Evolutionary conservation across 1,284 basidiomycete species (phyloP).

Genomic region (Cryptococcus maquisensis): DNA sequence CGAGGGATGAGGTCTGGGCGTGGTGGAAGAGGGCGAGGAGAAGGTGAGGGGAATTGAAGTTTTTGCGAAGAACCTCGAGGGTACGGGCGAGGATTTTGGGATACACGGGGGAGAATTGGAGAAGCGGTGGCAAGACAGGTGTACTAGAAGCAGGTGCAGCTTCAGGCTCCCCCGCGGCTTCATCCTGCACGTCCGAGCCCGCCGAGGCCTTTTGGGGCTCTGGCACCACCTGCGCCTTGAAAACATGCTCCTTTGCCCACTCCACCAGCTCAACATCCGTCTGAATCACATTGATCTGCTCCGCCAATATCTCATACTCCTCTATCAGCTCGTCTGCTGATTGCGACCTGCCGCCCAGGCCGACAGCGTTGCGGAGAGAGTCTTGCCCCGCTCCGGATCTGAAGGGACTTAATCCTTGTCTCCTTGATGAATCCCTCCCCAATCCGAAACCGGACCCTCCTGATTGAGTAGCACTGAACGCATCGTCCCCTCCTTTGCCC

Average conservation of each 20-base stretch:
- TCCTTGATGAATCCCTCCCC: too few species aligned
- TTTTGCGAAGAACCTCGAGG: slow-evolving; percentile 69
- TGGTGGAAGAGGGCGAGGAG: slow-evolving; percentile 77
- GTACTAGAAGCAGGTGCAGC: too few species aligned
- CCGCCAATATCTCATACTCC: slow-evolving; percentile 64
- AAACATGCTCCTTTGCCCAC: slow-evolving; percentile 58
- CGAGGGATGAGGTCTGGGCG: slow-evolving; percentile 64
- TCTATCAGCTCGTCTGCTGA: slow-evolving; percentile 14
- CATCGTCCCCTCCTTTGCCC: too few species aligned
- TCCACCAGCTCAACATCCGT: slow-evolving; percentile 68
- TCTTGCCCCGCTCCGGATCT: too few species aligned
- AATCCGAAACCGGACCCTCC: too few species aligned
- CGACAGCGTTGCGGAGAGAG: too few species aligned
- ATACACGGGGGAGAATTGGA: slow-evolving; percentile 53
- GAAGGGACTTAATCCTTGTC: too few species aligned
- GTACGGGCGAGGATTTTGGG: slow-evolving; percentile 67
- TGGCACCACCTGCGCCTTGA: slow-evolving; percentile 53
- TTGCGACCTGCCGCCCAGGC: too few species aligned
- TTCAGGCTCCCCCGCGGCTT: too few species aligned
- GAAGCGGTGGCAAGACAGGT: slow-evolving; percentile 19
- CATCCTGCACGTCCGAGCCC: too few species aligned
- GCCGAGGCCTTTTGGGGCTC: slow-evolving; percentile 33
- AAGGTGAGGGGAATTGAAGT: slow-evolving; percentile 71
- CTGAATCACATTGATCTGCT: slow-evolving; percentile 65
- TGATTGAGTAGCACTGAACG: too few species aligned